Evolutionary conservation across 352 stramenopile genomes (phyloP).

Genomic region (Ophiocytium majus): DNA sequence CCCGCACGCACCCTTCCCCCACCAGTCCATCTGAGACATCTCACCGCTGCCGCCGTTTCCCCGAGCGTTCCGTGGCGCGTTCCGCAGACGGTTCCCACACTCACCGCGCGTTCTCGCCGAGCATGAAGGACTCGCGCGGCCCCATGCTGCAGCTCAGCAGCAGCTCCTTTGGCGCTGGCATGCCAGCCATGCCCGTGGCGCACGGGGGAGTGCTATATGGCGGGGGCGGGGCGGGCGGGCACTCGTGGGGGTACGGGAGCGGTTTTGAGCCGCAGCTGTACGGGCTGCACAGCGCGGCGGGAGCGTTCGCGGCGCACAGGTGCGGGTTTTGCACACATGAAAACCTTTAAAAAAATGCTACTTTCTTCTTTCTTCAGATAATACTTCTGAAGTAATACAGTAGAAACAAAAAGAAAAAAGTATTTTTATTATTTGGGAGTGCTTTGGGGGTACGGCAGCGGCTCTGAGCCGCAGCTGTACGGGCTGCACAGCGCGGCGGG

Average conservation of each 20-base stretch:
- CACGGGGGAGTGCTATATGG: background rate
- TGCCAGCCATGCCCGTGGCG: background rate
- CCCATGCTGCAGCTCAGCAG: constrained; percentile 18
- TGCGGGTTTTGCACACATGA: background rate
- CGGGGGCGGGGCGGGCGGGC: background rate
- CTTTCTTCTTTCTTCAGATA: too few species aligned
- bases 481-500: too few species aligned
- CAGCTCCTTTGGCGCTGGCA: background rate
- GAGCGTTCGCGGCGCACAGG: too few species aligned
- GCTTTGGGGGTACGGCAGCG: background rate
- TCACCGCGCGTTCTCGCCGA: background rate
- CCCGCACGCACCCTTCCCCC: background rate
- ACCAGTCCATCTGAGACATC: background rate
- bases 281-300: background rate
- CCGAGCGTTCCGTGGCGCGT: background rate
- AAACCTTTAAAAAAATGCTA: too few species aligned
- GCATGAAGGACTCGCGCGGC: background rate
- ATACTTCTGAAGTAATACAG: background rate
- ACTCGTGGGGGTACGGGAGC: background rate
- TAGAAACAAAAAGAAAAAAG: background rate
- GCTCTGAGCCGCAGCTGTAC: background rate
- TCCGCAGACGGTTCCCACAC: background rate
- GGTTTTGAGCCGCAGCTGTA: background rate
- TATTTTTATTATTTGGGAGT: background rate
- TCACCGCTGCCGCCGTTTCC: background rate